Evolutionary conservation across 371 early-diverging fungal species (phyloP), one percentile per base, ranked within the genome.

Genomic region (Mucor plumbeus): DNA sequence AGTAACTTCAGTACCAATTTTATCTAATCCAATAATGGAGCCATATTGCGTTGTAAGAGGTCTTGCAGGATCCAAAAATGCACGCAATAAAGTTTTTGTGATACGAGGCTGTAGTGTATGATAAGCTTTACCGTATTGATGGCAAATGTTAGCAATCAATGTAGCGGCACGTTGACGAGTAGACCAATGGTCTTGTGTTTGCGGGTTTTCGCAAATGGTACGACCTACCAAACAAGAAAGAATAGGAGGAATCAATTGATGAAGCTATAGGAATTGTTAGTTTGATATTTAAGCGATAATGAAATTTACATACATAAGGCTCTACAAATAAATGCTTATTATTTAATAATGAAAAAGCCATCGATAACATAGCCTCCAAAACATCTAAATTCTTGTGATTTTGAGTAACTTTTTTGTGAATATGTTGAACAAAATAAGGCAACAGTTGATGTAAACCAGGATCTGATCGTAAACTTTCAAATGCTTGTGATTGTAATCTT

Each of bases 381-480:
- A 88, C 74, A 13, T 81, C 84, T 59, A 96, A 73, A 68, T 92
- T 88, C 68, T 88, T 84, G 40, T 92, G 83, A 70, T 94, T 92
- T 72, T 92, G 88, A 35, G 92, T 91, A 36, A 94, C 87, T 70
- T 93, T 90, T 68, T 97, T 95, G 35, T 93, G 92, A 61, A 99
- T 92, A 67, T 96, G 95, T 73, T 97, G 94, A 21, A 99, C 91
- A 87, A 99, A 98, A 81, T 99, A 99, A 0, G 99, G 99, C 19
- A 99, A 82, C 19, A 99, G 86, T 71, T 97, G 97, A 78, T 99
- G 99, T 59, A 99, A 89, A 15, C 99, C 99, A 10, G 98, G 94
- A 79, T 99, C 99, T 14, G 85, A 73, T 26, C 88, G 77, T 33
- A 99, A 74, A 80, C 95, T 94, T 70, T 96, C 92, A 56, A 96